Percentiles rank a stretch among this genome's conserved stretches.
Evolutionary conservation across 371 early-diverging fungal species (phyloP).

Genomic region (Rhizopus sp.): DNA sequence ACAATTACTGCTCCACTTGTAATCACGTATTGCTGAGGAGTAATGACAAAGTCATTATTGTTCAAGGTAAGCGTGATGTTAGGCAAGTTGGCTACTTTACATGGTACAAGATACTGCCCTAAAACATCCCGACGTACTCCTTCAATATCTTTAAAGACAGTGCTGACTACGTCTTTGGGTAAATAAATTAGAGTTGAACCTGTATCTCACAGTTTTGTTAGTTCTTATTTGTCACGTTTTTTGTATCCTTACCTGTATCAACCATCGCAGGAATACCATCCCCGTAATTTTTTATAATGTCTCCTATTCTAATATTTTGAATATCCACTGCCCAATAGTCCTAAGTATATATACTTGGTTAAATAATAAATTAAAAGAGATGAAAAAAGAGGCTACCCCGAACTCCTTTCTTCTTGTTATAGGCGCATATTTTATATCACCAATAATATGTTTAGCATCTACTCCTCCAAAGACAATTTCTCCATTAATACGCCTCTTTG

Average conservation of each 20-base stretch:
- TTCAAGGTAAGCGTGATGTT: slow-evolving; percentile 28
- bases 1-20: slow-evolving; percentile 30
- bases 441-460: slow-evolving; percentile 22
- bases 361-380: background rate
- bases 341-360: slow-evolving; percentile 14
- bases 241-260: slow-evolving; percentile 36
- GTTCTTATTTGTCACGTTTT: background rate
- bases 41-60: slow-evolving; percentile 19
- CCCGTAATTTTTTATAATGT: slow-evolving; percentile 8
- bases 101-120: slow-evolving; percentile 42
- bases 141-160: slow-evolving; percentile 18
- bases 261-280: slow-evolving; percentile 26
- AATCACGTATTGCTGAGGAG: slow-evolving; percentile 38
- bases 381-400: slow-evolving; percentile 11
- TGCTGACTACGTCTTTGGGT: slow-evolving; percentile 27
- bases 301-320: slow-evolving; percentile 27
- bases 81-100: slow-evolving; percentile 23
- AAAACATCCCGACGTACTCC: slow-evolving; percentile 20
- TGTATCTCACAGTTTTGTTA: background rate
- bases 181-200: slow-evolving; percentile 43
- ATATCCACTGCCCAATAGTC: slow-evolving; percentile 51
- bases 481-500: slow-evolving; percentile 36
- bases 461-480: slow-evolving; percentile 51
- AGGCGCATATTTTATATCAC: slow-evolving; percentile 32
- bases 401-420: slow-evolving; percentile 25